phyloP scores from a whole-genome alignment of 176 grass and related monocot genomes.

The Juncus effusus region DNA sequence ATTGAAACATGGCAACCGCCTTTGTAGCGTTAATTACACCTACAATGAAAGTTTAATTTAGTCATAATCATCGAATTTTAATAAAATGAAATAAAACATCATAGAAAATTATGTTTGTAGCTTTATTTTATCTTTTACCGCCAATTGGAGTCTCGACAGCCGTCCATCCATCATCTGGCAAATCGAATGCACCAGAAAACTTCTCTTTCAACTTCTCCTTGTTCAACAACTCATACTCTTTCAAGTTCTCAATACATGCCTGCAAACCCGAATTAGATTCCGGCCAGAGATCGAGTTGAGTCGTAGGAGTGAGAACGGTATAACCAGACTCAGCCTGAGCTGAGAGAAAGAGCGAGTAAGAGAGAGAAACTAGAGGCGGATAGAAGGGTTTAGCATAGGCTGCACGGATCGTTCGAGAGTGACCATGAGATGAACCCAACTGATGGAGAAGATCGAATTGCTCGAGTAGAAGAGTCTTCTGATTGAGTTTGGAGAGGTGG shows the following conservation, averaged over 20 bases:
- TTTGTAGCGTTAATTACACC: slow-evolving; percentile 87
- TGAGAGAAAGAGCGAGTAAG: slow-evolving; percentile 45
- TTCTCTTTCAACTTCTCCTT: neutral
- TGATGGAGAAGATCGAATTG: slow-evolving; percentile 84
- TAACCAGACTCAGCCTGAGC: slow-evolving; percentile 63
- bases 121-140: neutral
- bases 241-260: slow-evolving; percentile 13
- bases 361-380: slow-evolving; percentile 62
- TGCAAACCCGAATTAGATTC: slow-evolving; percentile 18
- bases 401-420: slow-evolving; percentile 80
- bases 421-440: slow-evolving; percentile 84
- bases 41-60: slow-evolving; percentile 8
- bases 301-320: slow-evolving; percentile 57
- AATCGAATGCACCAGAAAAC: slow-evolving; percentile 39
- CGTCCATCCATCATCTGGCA: slow-evolving; percentile 50
- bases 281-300: slow-evolving; percentile 64
- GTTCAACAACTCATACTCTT: neutral
- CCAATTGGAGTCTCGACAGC: slow-evolving; percentile 33
- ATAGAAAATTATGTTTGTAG: neutral
- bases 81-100: neutral
- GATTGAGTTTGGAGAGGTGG: slow-evolving; percentile 40
- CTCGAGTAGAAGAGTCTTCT: slow-evolving; percentile 59
- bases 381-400: slow-evolving; percentile 82
- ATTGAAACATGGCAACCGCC: slow-evolving; percentile 93
- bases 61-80: neutral